Evolutionary conservation across 2,329 filamentous ascomycete species (phyloP), one percentile per base, ranked within the genome.

Genomic region (Neopestalotiopsis sp.): DNA sequence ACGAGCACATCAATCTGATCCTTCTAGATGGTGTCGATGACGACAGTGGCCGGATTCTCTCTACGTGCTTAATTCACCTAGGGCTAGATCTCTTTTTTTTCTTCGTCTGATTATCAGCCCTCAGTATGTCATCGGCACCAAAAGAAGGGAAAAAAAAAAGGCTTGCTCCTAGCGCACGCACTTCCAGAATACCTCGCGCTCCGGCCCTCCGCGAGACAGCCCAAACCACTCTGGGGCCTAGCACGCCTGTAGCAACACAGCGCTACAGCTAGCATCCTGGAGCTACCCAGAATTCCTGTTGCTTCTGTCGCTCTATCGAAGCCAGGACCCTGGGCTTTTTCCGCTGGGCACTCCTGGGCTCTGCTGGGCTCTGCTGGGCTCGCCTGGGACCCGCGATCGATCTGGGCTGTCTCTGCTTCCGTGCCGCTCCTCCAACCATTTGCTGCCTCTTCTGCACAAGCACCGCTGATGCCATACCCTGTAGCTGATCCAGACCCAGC

Each of bases 361-460:
- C 24, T 28, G 24, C 24, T 4, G 24, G 24, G 24, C 24, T 28
- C 3, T 28, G 24, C 24, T 28, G 24, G 24, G 24, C 24, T 28
- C 24, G 32, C 59, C 59, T 40, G 13, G 32, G 32, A 24, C 57
- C 59, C 59, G 32, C 45, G 59, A 62, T 34, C 32, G 59, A 34
- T 62, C 59, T 62, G 59, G 59, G 32, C n/a, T 52, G 45, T 52
- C 45, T 52, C 45, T 52, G 17, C 45, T 52, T 52, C 14, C 45
- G 45, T 20, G 45, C 45, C 57, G 57, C 57, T 62, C 28, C 34
- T 34, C 28, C 59, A 62, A 59, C 57, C 30, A 30, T 59, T 28
- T 59, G n/a, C 57, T 34, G 10, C 30, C 4, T 38, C 28, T 17
- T 40, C 30, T 62, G 59, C 13, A 30, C n/a, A 34, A 59, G 59